Evolutionary conservation across 1,139 yeast genomes (phyloP), one percentile per base, ranked within the genome.

Genomic region (Taiozyma sp.): DNA sequence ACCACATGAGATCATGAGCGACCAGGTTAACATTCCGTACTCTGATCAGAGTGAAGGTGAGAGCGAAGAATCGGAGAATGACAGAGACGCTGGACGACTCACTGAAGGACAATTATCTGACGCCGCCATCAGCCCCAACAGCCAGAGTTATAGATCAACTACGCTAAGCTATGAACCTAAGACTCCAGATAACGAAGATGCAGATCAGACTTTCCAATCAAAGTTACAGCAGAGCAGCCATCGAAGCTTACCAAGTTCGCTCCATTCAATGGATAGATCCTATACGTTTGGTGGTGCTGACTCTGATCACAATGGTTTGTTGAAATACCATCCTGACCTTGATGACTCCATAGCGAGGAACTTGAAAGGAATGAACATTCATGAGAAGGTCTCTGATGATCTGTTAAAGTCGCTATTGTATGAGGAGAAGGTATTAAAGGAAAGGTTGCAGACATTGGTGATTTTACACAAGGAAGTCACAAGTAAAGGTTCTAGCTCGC

Each of bases 401-500:
- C 60, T 62, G 2, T 45, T 62, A 39, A 51, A 52, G 41, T 57
- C 54, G n/a, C 43, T 62, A 3, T 40, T 55, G 0, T 44, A 44
- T 4, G 61, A 61, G 47, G 64, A 61, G 46, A 51, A 56, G 19
- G 43, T 53, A 1, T 30, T 56, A 4, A 49, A 52, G 12, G 34
- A 50, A 14, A 54, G 55, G 9, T 48, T 61, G 6, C 52, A 55
- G 13, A 54, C 55, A 9, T 51, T 59, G 9, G 29, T 57, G 19
- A 19, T 32, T 12, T 47, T 48, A 27, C 64, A 62, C 32, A 14
- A 52, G 3, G 51, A 54, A 14, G 43, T 57, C 9, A 58, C 61
- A 3, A 38, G 44, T 22, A 55, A 54, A 14, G 65, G 65, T 0
- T 39, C 52, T 29, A 58, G 59, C 46, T 54, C 64, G 0, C 53